Conservation (phyloP, 78 protist genomes). For the Dictyostelium brefeldianum region DNA sequence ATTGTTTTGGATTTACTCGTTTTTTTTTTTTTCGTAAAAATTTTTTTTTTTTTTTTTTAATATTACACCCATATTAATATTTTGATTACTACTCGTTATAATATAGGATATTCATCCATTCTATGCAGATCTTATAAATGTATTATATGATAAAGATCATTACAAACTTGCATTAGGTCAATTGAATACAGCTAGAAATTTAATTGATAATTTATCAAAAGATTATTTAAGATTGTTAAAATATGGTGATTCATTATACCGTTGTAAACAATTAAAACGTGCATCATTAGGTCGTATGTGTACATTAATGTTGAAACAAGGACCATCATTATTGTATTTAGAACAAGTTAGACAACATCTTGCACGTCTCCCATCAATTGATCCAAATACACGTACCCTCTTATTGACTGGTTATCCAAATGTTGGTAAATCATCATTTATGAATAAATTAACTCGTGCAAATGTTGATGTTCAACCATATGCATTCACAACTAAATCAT, state of each 20-base stretch:
- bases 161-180: conserved; percentile 99
- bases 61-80: no score
- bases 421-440: conserved; percentile 99
- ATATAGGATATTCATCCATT: conserved; percentile 99
- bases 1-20: no score
- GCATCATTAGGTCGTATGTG: conserved; percentile 99
- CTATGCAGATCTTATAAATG: conserved; percentile 99
- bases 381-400: conserved; percentile 99
- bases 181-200: conserved; percentile 88
- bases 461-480: conserved; percentile 99
- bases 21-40: no score
- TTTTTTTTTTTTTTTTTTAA: no score
- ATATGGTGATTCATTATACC: conserved; percentile 99
- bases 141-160: conserved; percentile 99
- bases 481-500: conserved; percentile 99
- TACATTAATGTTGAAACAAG: conserved; percentile 94
- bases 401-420: conserved; percentile 98
- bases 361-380: conserved; percentile 99
- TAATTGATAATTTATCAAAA: conserved; percentile 95
- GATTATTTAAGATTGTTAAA: conserved; percentile 98
- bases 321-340: conserved; percentile 93
- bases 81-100: no score
- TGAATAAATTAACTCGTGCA: conserved; percentile 98
- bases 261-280: conserved; percentile 99
- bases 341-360: conserved; percentile 99